Base-by-base conservation (phyloP, 257 asterid genomes). In the Eucommia ulmoides region DNA sequence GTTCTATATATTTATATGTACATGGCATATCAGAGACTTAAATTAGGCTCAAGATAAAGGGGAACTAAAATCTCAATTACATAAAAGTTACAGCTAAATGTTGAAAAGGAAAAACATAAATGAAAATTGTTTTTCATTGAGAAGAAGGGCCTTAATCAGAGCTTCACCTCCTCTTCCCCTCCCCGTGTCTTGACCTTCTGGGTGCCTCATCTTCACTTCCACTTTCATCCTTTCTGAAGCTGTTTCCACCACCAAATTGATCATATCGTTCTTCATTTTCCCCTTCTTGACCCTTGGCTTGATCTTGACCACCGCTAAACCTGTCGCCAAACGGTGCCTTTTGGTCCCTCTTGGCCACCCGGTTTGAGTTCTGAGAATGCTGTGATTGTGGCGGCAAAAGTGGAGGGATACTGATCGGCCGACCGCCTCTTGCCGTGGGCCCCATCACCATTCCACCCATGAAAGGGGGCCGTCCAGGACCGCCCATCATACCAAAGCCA, bases 161-260 rank as follows among this genome's bases (percentile, higher is more conserved):
- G 56, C 81, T 65, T 23, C 71, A 82, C 66, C 81, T 70, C 77
- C 79, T 84, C 75, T 73, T 82, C 41, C 91, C 92, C 51, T 85
- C 95, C 22, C 95, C 95, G 18, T 84, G 80, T 57, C 93, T 82
- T 20, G 95, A 84, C 56, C 95, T 70, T 71, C 95, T 82, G 3
- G 95, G 93, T 15, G 93, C 95, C 71, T 79, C 94, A 26, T 82
- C 94, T 56, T 85, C 93, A n/a, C 95, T 82, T 20, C 71, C 92
- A 42, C 95, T 82, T 47, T 79, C 88, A 1, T 82, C 83, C 21
- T 74, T 82, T 66, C 68, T 57, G 47, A 59, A 56, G 59, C 62
- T 62, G 63, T 73, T 77, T 65, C 85, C 85, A 33, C 55, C 74
- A 19, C 73, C 65, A 23, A 68, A 70, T 33, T 62, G 74, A 29